Evolutionary conservation across 169 alveolate species (phyloP).

Genomic region (Cryptosporidium sp.): DNA sequence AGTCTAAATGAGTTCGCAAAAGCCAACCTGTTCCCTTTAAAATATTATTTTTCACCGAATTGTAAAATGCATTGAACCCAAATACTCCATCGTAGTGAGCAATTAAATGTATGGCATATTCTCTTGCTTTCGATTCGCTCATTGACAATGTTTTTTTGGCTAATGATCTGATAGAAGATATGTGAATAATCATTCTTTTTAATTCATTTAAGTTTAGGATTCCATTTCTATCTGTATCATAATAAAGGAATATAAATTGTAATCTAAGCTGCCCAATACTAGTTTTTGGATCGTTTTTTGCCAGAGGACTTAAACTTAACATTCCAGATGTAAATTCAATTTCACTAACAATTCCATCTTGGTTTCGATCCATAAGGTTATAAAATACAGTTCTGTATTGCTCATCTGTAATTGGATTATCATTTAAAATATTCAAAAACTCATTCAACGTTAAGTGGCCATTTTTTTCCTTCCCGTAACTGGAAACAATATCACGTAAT

Average conservation of each 20-base stretch:
- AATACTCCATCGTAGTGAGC: constrained; percentile 74
- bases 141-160: constrained; percentile 32
- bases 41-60: constrained; percentile 49
- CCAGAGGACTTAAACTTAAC: constrained; percentile 68
- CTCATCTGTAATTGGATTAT: constrained; percentile 64
- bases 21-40: constrained; percentile 75
- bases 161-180: constrained; percentile 56
- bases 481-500: constrained; percentile 30
- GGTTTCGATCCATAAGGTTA: constrained; percentile 71
- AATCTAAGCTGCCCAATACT: constrained; percentile 75
- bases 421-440: constrained; percentile 40
- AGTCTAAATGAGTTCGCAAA: constrained; percentile 55
- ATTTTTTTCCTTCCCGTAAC: constrained; percentile 38
- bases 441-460: constrained; percentile 47
- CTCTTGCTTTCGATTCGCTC: constrained; percentile 69
- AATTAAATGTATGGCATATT: constrained; percentile 69
- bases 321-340: constrained; percentile 68
- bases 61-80: constrained; percentile 69
- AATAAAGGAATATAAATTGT: constrained; percentile 77
- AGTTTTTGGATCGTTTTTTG: constrained; percentile 65
- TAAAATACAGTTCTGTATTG: constrained; percentile 54
- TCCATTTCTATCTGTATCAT: constrained; percentile 77
- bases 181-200: constrained; percentile 60
- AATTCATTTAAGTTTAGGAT: constrained; percentile 70
- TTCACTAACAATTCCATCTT: constrained; percentile 59